These are phyloP conservation scores for Lumnitzera racemosa DNA, from an alignment of 345 rosid genomes.

Conservation along the genomic window DNA sequence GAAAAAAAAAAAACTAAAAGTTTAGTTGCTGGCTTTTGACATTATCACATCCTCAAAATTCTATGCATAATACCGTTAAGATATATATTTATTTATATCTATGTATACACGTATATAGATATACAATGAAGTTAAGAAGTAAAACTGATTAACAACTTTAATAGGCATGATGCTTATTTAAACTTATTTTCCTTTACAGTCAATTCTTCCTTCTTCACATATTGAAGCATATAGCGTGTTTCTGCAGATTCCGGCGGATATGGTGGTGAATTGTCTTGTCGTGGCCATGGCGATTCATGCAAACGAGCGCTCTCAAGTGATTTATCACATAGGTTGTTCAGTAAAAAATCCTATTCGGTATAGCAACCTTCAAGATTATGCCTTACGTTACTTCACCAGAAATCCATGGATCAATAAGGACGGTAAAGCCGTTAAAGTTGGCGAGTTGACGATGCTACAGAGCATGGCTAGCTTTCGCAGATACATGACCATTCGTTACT, in stretches of 20 bases:
- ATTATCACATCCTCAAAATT: too few relatives aligned
- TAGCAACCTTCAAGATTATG: conserved; percentile 19
- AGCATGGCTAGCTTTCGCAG: conserved; percentile 71
- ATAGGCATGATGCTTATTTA: too few relatives aligned
- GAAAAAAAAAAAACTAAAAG: too few relatives aligned
- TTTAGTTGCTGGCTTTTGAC: too few relatives aligned
- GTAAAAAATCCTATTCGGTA: conserved; percentile 23
- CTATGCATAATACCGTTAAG: too few relatives aligned
- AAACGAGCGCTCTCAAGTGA: conserved; percentile 5
- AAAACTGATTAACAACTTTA: too few relatives aligned
- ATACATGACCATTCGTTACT: conserved; percentile 67
- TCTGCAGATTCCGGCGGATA: conserved; percentile 34
- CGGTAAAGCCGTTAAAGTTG: conserved; percentile 63
- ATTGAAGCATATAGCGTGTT: neutral
- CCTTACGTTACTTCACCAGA: conserved; percentile 22
- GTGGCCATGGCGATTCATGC: conserved; percentile 34
- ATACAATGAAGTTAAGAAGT: too few relatives aligned
- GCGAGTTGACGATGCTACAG: conserved; percentile 30
- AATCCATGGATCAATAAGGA: conserved; percentile 79
- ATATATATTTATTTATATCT: too few relatives aligned
- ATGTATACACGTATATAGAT: too few relatives aligned
- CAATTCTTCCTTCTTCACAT: too few relatives aligned
- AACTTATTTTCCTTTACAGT: too few relatives aligned
- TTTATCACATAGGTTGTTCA: conserved; percentile 64
- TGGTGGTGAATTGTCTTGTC: conserved; percentile 37